Percentiles rank a stretch among this genome's conserved stretches.
Evolutionary conservation across 225 moss, liverwort and hornwort species (phyloP).

Genomic region (Bryoerythrophyllum caledonicum): DNA sequence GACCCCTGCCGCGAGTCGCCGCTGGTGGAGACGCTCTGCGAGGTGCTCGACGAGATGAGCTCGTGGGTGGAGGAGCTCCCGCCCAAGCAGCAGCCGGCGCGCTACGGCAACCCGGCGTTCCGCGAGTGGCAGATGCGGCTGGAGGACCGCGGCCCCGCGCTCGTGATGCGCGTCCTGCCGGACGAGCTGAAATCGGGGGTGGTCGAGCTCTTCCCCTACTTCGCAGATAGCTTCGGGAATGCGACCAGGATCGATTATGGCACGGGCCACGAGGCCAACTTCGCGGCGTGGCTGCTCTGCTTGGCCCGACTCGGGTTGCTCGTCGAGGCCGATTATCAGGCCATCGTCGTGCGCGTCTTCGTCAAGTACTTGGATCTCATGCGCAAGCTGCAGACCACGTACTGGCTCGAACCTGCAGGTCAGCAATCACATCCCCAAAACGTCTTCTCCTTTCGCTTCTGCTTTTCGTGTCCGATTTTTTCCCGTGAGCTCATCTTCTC

Average conservation of each 20-base stretch:
- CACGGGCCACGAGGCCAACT: slow-evolving; percentile 94
- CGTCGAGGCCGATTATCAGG: slow-evolving; percentile 84
- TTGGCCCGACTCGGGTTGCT: slow-evolving; percentile 79
- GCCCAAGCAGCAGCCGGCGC: slow-evolving; percentile 87
- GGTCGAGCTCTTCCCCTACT: slow-evolving; percentile 82
- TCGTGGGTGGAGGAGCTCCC: slow-evolving; percentile 87
- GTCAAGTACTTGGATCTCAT: slow-evolving; percentile 88
- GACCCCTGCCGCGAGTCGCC: slow-evolving; percentile 79
- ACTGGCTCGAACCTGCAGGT: slow-evolving; percentile 99
- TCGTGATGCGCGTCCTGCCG: slow-evolving; percentile 68
- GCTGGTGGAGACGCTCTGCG: slow-evolving; percentile 46
- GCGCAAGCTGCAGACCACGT: slow-evolving; percentile 93
- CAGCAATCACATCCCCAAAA: slow-evolving; percentile 3
- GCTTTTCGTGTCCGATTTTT: background rate
- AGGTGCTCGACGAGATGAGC: slow-evolving; percentile 62
- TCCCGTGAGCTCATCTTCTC: background rate
- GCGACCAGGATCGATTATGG: slow-evolving; percentile 94
- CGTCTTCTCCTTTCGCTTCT: background rate
- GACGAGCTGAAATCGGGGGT: slow-evolving; percentile 60
- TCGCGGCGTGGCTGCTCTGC: slow-evolving; percentile 90
- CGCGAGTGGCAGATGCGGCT: slow-evolving; percentile 87
- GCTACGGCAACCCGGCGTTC: slow-evolving; percentile 88
- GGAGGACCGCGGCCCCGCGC: slow-evolving; percentile 68
- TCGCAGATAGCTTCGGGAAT: slow-evolving; percentile 95
- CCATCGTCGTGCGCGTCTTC: slow-evolving; percentile 71